Evolutionary conservation across 345 rosid species (phyloP), one percentile per base, ranked within the genome.

Genomic region (Moricandia moricandioides): DNA sequence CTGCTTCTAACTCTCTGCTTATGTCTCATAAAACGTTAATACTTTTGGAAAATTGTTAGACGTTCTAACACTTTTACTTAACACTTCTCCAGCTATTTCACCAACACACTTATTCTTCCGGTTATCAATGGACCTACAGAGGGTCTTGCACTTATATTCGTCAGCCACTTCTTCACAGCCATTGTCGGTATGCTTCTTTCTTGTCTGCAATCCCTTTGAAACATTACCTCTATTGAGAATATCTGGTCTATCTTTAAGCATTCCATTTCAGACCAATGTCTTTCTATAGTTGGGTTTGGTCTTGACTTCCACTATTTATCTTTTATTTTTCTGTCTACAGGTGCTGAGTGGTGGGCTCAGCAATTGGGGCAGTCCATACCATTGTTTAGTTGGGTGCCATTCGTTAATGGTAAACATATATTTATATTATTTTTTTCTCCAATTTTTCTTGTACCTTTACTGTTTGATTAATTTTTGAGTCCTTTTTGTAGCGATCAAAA

Each of bases 271-370:
- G 56, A 27, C 26, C 9, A 29, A 69, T 40, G 55, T 56, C 34
- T 27, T 37, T 69, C 40, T 39, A 21, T 30, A 57, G 17, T 17
- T 58, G 35, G 10, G 52, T 30, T n/a, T 49, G 73, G 62, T 65
- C 55, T 62, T 27, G 17, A 17, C 26, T 43, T 63, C 5, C 1
- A 9, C 37, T 56, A 7, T 18, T 24, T 1, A 62, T 47, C 8
- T 43, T 67, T 14, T 62, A 3, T 12, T 3, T 69, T 16, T n/a
- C 0, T 43, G 31, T 64, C 56, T 47, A 1, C 74, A 95, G 99
- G 99, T 79, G 92, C 98, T 75, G 92, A 88, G 73, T 95, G 99
- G 98, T 95, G 99, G 99, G 81, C 61, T 67, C 97, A 88, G 69
- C 78, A 76, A 18, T 88, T 92, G 77, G 94, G 90, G 55, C 72